Evolutionary conservation across 768 basidiomycete species (phyloP).

Genomic region (Paxillus ammoniavirescens): DNA sequence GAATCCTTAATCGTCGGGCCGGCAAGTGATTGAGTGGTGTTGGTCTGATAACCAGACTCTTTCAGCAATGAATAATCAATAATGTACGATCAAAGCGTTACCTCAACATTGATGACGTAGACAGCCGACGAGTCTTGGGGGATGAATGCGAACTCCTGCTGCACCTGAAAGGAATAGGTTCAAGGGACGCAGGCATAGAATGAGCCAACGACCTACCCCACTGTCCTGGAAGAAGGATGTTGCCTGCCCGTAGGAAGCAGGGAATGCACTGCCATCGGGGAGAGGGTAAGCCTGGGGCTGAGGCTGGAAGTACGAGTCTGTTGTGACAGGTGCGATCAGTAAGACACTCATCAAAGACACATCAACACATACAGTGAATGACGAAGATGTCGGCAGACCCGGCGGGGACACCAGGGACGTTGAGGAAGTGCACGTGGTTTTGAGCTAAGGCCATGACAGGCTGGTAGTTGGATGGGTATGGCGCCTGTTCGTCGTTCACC

Average conservation of each 20-base stretch:
- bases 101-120: slow-evolving; percentile 74
- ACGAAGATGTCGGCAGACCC: slow-evolving; percentile 81
- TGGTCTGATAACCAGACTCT: slow-evolving; percentile 39
- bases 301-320: slow-evolving; percentile 82
- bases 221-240: slow-evolving; percentile 63
- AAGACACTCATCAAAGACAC: neutral
- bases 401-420: slow-evolving; percentile 63
- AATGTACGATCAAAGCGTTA: slow-evolving; percentile 18
- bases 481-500: slow-evolving; percentile 56
- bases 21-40: slow-evolving; percentile 59
- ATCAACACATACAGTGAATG: slow-evolving; percentile 70
- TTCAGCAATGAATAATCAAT: slow-evolving; percentile 3
- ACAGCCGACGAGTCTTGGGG: slow-evolving; percentile 70
- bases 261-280: slow-evolving; percentile 51
- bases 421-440: slow-evolving; percentile 84
- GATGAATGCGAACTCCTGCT: slow-evolving; percentile 75
- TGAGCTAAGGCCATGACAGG: slow-evolving; percentile 81
- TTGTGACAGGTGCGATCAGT: neutral
- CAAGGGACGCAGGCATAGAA: neutral
- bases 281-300: slow-evolving; percentile 55
- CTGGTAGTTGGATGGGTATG: slow-evolving; percentile 58
- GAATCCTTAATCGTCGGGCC: slow-evolving; percentile 63
- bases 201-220: slow-evolving; percentile 40
- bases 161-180: slow-evolving; percentile 41
- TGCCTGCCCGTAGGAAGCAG: slow-evolving; percentile 64